phyloP scores from a whole-genome alignment of 306 rosid species.

The Cucurbita argyrosperma region DNA sequence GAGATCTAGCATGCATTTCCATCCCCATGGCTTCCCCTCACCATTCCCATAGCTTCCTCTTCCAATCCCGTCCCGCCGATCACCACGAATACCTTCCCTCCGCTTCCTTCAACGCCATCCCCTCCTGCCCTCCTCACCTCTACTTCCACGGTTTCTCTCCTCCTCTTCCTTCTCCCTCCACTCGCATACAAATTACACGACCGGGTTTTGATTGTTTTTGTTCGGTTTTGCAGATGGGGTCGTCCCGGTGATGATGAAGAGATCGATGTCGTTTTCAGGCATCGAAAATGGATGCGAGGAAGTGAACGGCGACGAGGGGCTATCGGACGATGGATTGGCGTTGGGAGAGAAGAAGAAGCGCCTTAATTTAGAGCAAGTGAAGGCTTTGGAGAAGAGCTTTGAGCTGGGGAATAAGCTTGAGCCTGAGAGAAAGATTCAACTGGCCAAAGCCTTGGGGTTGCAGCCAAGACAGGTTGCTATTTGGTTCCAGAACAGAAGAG shows the following conservation, averaged over 20 bases:
- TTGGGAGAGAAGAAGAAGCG: conserved; percentile 91
- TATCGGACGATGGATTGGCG: conserved; percentile 78
- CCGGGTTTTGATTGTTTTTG: background rate
- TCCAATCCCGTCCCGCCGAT: conserved; percentile 49
- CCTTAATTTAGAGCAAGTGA: conserved; percentile 68
- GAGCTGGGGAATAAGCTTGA: conserved; percentile 88
- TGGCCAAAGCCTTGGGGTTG: conserved; percentile 64
- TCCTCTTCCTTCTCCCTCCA: background rate
- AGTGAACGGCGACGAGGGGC: conserved; percentile 44
- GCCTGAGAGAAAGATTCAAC: conserved; percentile 79
- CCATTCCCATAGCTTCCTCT: conserved; percentile 57
- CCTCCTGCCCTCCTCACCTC: conserved; percentile 12
- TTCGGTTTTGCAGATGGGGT: conserved; percentile 20
- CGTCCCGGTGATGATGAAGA: conserved; percentile 49
- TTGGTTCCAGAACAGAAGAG: conserved; percentile 93
- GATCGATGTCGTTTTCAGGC: conserved; percentile 84
- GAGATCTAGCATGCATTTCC: conserved; percentile 1
- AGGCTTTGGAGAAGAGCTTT: conserved; percentile 83
- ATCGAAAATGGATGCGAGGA: conserved; percentile 35
- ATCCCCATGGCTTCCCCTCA: conserved; percentile 37
- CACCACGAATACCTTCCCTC: conserved; percentile 29
- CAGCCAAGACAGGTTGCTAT: conserved; percentile 89
- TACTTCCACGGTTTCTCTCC: conserved; percentile 44
- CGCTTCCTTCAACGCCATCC: background rate
- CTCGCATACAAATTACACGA: background rate